Base-by-base conservation (phyloP, 202 grass and related monocot genomes). In the Carex arenaria region DNA sequence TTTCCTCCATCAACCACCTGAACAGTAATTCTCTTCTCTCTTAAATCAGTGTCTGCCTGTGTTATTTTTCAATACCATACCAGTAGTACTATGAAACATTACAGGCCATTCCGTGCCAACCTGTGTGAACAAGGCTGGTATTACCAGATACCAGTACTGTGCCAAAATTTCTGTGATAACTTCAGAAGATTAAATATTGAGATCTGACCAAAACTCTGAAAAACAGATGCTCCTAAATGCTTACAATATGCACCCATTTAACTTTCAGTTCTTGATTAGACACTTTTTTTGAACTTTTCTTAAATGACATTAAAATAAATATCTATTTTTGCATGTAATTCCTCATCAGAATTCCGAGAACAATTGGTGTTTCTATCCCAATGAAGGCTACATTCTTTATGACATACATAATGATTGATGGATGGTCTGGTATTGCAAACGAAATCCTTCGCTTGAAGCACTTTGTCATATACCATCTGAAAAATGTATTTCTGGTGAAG, bases 371-470 rank as follows among this genome's bases (percentile, higher is more conserved):
- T 68, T 88, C 90, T 40, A 94, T 97, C 87, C 95, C 95, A 86
- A 97, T 97, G 95, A 97, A 97, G 78, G 95, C 95, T 83, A 97
- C 95, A 85, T 97, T 97, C 80, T 97, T 97, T 81, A 97, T 97
- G 95, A 97, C 92, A 36, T 97, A 84, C 70, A 90, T 97, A 89
- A 97, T 97, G 95, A 85, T 97, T 26, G 95, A 97, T 68, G 95
- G 95, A 22, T 97, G 94, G 94, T 92, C 94, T 72, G 92, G 94
- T 34, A 86, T 94, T 36, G 94, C 94, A 9, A 95, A 91, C 12
- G 95, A 98, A 85, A 98, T 98, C 54, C 90, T 98, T 81, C 85
- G 95, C 12, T 80, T 92, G 85, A 95, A 93, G 78, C 89, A 87
- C 69, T 63, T 98, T 55, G 91, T 95, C n/a, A 88, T 98, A 61